Conservation (phyloP, 768 basidiomycete species). For the Tricholoma bakamatsutake region DNA sequence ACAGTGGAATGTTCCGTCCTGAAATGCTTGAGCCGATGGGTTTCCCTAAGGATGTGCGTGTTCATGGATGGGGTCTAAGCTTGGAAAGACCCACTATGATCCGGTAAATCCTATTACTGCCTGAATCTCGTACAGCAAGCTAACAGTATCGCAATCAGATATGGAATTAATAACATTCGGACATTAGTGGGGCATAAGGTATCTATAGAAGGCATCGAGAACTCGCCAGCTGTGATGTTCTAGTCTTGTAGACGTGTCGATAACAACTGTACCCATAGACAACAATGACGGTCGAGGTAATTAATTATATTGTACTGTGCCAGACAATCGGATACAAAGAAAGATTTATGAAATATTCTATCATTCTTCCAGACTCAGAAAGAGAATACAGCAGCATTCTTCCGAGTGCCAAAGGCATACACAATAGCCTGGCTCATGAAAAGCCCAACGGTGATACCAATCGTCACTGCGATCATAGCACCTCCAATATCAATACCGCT, state of each 20-base stretch:
- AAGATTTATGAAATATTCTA: background rate
- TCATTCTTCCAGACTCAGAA: slow-evolving; percentile 39
- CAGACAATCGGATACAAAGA: background rate
- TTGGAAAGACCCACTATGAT: slow-evolving; percentile 99
- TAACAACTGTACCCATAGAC: slow-evolving; percentile 4
- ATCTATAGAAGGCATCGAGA: slow-evolving; percentile 82
- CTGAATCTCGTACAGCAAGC: background rate
- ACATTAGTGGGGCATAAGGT: slow-evolving; percentile 97
- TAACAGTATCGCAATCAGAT: slow-evolving; percentile 39
- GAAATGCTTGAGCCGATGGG: slow-evolving; percentile 99
- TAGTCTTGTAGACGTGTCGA: slow-evolving; percentile 30
- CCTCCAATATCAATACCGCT: slow-evolving; percentile 80
- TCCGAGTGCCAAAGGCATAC: slow-evolving; percentile 79
- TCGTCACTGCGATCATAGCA: slow-evolving; percentile 86
- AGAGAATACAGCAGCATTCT: slow-evolving; percentile 82
- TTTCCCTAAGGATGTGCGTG: slow-evolving; percentile 91
- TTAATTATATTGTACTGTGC: background rate
- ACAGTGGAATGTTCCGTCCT: slow-evolving; percentile 99
- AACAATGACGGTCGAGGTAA: background rate
- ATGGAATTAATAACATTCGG: slow-evolving; percentile 96
- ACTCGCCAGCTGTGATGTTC: slow-evolving; percentile 87
- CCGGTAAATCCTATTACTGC: slow-evolving; percentile 46
- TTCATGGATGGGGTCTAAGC: slow-evolving; percentile 94
- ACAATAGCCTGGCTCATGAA: slow-evolving; percentile 87
- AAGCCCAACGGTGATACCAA: slow-evolving; percentile 84